A percentile compares a stretch with the other conserved stretches of the same genome.
phyloP scores from a whole-genome alignment of 495 filamentous ascomycete genomes.

The Cetradonia linearis region DNA sequence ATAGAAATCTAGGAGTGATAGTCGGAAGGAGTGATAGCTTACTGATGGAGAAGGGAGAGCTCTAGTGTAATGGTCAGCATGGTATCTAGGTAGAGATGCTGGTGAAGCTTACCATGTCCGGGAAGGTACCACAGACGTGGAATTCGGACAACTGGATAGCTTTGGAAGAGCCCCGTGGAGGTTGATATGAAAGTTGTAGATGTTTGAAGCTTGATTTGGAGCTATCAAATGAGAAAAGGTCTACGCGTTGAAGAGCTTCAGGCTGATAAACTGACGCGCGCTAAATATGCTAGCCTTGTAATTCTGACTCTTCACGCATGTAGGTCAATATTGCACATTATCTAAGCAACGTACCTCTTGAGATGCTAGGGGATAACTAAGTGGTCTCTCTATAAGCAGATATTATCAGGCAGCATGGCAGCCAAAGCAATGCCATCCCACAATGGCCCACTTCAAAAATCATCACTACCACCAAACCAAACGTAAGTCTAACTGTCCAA shows the following conservation, averaged over 20 bases:
- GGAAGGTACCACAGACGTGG: neutral
- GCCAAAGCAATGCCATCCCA: constrained; percentile 32
- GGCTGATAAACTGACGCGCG: neutral
- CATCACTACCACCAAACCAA: constrained; percentile 47
- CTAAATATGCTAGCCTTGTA: constrained; percentile 6
- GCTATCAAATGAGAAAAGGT: neutral
- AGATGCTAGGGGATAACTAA: neutral
- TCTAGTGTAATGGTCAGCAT: constrained; percentile 32
- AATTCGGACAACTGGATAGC: neutral
- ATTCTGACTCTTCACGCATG: neutral
- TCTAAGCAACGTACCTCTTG: neutral
- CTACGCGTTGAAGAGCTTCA: constrained; percentile 10
- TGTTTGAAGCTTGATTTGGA: neutral
- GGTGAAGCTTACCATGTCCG: constrained; percentile 15
- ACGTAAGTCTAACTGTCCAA: constrained; percentile 44
- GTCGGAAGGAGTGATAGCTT: constrained; percentile 27
- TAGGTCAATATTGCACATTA: neutral
- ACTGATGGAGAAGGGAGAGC: constrained; percentile 87
- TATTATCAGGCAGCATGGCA: constrained; percentile 29
- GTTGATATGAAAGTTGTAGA: neutral
- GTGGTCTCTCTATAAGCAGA: neutral
- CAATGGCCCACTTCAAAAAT: constrained; percentile 33
- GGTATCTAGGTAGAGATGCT: neutral
- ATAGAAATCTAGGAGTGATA: neutral
- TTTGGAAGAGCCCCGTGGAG: neutral